Conservation (phyloP, 768 basidiomycete genomes). For the Termitomyces sp. region DNA sequence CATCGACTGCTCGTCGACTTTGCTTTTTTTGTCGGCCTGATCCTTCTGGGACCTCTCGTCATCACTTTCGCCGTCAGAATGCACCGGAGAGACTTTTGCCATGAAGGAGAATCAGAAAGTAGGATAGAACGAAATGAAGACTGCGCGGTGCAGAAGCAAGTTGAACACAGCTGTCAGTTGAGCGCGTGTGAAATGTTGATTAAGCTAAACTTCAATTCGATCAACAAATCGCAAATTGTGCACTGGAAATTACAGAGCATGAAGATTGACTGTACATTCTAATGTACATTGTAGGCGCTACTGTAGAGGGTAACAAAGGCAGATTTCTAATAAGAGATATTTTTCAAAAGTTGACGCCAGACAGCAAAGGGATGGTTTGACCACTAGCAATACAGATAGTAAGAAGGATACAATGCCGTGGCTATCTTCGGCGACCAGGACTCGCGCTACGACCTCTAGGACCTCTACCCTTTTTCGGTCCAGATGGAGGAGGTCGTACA, state of each 20-base stretch:
- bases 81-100: conserved; percentile 20
- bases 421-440: conserved; percentile 52
- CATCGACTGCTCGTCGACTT: conserved; percentile 17
- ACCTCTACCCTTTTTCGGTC: conserved; percentile 71
- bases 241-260: background rate
- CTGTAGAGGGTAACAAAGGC: background rate
- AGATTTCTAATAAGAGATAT: background rate
- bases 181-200: conserved; percentile 1
- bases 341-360: background rate
- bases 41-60: conserved; percentile 15
- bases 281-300: background rate
- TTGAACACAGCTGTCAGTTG: conserved; percentile 1
- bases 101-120: conserved; percentile 11
- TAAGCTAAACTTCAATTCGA: conserved; percentile 1
- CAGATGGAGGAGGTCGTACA: conserved; percentile 80
- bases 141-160: background rate
- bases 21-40: conserved; percentile 12
- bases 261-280: background rate
- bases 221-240: background rate
- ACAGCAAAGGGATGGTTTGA: background rate
- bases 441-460: conserved; percentile 77
- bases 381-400: background rate
- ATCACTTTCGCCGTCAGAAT: conserved; percentile 21
- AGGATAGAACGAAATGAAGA: background rate
- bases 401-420: conserved; percentile 3